Base-by-base conservation (phyloP, 1,139 yeast genomes). In the Geotrichum aggregatum region DNA sequence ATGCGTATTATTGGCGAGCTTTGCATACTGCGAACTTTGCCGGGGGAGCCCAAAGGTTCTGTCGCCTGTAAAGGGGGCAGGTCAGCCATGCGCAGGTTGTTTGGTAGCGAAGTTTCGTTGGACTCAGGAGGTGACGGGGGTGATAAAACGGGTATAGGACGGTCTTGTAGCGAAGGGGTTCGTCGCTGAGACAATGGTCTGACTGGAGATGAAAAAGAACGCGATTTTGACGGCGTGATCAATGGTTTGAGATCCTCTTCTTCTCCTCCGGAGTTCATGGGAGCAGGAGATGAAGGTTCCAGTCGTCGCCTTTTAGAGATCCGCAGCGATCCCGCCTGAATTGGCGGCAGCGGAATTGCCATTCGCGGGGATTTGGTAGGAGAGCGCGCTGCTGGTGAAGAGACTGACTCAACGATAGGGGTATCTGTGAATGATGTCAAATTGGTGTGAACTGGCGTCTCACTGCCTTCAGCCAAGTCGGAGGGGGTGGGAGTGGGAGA, bases 121-220 rank as follows among this genome's bases (percentile, higher is more conserved):
- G 44, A 28, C 14, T 40, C 42, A 21, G 57, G 52, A 11, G 58
- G 47, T 3, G 67, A 67, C 11, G 54, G 47, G 6, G 47, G 68
- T 10, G 67, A 61, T 19, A 65, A 55, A 13, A 60, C 62, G 1
- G 68, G 68, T 14, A 65, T 62, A 1, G 68, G 68, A 31, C 61
- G 49, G 47, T 65, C 68, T 45, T 59, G 62, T 21, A 65, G 51
- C 19, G 68, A 65, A 4, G 68, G 68, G 1, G 67, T 62, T 19
- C 48, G 56, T 48, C 33, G 54, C 56, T 8, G 54, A 11, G 44
- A 26, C 8, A 28, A 22, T 14, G 40, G 41, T 24, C 47, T 24
- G 7, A 56, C 46, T 2, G 67, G 67, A 5, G 62, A 57, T 5
- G 66, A 59, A 35, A 62, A 56, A 3, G 65, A 61, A 24, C 67